phyloP scores from a whole-genome alignment of 1,284 basidiomycete genomes.

The Rhodotorula sp. region DNA sequence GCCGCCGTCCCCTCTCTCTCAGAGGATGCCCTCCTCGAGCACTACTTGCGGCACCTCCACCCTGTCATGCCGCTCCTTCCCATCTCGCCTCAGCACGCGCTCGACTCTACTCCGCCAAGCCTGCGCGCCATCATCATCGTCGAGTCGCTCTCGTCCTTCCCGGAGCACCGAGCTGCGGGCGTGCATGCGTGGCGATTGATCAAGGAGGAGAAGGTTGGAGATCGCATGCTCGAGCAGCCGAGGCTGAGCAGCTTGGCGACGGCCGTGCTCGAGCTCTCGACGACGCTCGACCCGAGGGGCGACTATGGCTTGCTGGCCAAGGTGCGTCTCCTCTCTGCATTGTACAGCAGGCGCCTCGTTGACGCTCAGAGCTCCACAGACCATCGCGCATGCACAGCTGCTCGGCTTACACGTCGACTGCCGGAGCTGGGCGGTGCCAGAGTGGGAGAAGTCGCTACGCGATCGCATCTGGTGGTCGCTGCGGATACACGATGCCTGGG shows the following conservation, averaged over 20 bases:
- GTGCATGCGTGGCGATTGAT: not conserved
- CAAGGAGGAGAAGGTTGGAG: conserved; percentile 5
- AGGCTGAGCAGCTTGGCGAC: conserved; percentile 22
- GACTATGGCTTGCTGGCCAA: conserved; percentile 42
- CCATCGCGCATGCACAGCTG: conserved; percentile 46
- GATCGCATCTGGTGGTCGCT: conserved; percentile 45
- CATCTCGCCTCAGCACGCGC: not conserved
- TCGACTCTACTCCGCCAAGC: conserved; percentile 25
- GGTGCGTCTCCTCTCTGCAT: conserved; percentile 20
- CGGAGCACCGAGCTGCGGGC: not conserved
- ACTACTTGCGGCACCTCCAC: conserved; percentile 30
- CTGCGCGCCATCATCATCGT: conserved; percentile 40
- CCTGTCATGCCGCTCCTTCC: conserved; percentile 41
- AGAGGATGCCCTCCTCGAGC: conserved; percentile 15
- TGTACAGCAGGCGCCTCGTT: no score
- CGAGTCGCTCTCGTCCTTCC: conserved; percentile 31
- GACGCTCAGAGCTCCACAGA: conserved; percentile 19
- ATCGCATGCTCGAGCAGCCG: conserved; percentile 25
- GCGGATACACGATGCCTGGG: conserved; percentile 45
- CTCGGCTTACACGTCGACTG: conserved; percentile 45
- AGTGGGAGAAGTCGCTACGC: conserved; percentile 40
- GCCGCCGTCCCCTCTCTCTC: conserved; percentile 8
- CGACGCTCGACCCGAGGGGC: conserved; percentile 10
- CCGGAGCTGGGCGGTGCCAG: conserved; percentile 41
- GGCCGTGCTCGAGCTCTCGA: conserved; percentile 16